phyloP scores from a whole-genome alignment of 805 yeast species.

The Starmerella kuoi region DNA sequence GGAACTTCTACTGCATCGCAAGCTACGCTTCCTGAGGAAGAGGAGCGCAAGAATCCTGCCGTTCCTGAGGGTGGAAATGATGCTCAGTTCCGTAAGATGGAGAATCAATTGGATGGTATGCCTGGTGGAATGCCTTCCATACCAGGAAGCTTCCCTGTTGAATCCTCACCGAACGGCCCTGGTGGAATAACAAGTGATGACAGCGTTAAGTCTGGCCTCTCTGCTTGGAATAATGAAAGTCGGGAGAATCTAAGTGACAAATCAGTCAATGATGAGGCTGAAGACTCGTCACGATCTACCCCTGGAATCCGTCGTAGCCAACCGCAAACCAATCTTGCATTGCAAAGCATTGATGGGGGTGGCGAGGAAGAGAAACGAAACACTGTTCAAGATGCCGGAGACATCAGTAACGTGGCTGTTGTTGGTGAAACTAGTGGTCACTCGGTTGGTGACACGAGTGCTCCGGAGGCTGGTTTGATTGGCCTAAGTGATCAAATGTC shows the following conservation, averaged over 20 bases:
- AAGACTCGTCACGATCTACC: neutral
- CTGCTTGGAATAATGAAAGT: neutral
- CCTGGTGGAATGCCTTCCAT: constrained; percentile 10
- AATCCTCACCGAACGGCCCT: neutral
- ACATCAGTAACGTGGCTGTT: neutral
- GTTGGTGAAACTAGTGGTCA: neutral
- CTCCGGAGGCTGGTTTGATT: constrained; percentile 13
- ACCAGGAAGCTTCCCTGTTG: neutral
- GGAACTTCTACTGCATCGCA: neutral
- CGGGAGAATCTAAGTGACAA: too few relatives aligned
- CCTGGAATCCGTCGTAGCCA: constrained; percentile 18
- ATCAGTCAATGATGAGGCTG: neutral
- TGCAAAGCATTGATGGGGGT: constrained; percentile 8
- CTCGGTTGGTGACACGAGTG: constrained; percentile 8
- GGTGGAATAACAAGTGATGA: neutral
- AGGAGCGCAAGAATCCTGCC: too few relatives aligned
- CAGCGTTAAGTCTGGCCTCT: neutral
- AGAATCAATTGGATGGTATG: constrained; percentile 15
- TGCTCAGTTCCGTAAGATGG: constrained; percentile 5
- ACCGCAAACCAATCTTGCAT: constrained; percentile 18
- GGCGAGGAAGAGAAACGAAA: too few relatives aligned
- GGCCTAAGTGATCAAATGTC: constrained; percentile 12
- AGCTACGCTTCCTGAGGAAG: neutral
- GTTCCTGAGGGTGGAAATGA: neutral
- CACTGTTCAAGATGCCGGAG: neutral